Conservation (phyloP, 306 rosid species). For the Pachyrhizus erosus region DNA sequence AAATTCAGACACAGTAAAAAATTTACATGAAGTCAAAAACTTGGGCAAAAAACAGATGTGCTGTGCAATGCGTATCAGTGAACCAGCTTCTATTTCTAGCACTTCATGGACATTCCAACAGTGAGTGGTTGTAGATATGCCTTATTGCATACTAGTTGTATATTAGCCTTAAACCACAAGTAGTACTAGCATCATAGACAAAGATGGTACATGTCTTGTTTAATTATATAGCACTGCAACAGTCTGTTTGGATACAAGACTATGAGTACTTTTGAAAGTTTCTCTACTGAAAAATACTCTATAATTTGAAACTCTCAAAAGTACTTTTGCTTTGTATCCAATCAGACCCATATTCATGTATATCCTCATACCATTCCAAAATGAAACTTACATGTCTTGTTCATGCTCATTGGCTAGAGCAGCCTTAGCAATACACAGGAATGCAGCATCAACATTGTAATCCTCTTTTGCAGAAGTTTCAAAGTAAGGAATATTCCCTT, state of each 20-base stretch:
- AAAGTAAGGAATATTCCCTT: conserved; percentile 86
- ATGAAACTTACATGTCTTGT: conserved; percentile 86
- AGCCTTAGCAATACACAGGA: conserved; percentile 85
- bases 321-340: too few species aligned
- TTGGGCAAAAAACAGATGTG: not conserved
- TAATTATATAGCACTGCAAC: not conserved
- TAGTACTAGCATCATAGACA: not conserved
- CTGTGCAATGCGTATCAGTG: conserved; percentile 19
- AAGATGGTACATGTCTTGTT: not conserved
- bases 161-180: not conserved
- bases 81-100: conserved; percentile 21
- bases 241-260: too few species aligned
- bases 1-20: not conserved
- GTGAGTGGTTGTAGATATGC: not conserved
- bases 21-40: not conserved
- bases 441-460: conserved; percentile 90
- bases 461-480: conserved; percentile 98
- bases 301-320: too few species aligned
- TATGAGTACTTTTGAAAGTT: too few species aligned
- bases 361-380: not conserved
- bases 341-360: not conserved
- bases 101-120: conserved; percentile 25
- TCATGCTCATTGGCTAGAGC: conserved; percentile 84
- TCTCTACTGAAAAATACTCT: too few species aligned
- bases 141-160: not conserved